Evolutionary conservation across 2,329 filamentous ascomycete species (phyloP), one percentile per base, ranked within the genome.

Genomic region (Xylariaceae sp.): DNA sequence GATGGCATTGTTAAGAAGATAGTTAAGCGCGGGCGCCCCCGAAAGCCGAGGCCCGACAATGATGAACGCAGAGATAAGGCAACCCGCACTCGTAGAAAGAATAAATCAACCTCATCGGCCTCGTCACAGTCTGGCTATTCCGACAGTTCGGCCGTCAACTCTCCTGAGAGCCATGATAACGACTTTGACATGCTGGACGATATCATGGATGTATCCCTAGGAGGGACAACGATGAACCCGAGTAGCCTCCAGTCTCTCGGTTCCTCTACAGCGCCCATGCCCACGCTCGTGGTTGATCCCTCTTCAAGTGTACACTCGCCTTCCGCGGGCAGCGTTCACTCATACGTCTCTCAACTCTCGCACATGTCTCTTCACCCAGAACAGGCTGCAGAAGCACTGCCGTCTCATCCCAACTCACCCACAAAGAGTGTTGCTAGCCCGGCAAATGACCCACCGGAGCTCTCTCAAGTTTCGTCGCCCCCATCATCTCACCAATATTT

Each of bases 1-100:
- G 91, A 96, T 59, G 92, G 92, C 32, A 76, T 83, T 11, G 81
- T 83, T 6, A 76, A 81, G 43, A 84, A 84, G 67, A 75, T 79
- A 6, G 82, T 81, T 36, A 85, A 85, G 74, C 77, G 82, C n/a
- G 85, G 85, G 7, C 76, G 85, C 15, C 85, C 85, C 5, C 79
- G 83, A 58, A 87, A 87, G 76, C 76, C 80, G 59, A 72, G 83
- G 6, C 83, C 83, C 0, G 81, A 84, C 40, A 72, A 81, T 66
- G 80, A 82, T 4, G 72, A 81, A 43, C 77, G 83, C 7, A 70
- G 79, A 47, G 79, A 83, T 2, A 86, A 86, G 71, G 77, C 81
- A n/a, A 70, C 78, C 1, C 73, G 77, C 40, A 84, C 81, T 0
- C 74, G 82, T 37, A 74, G 70, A 63, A 84, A 82, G 74, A 83